Percentiles rank a stretch among this genome's conserved stretches.
Evolutionary conservation across 257 asterid species (phyloP).

Genomic region (Oldenlandia corymbosa): DNA sequence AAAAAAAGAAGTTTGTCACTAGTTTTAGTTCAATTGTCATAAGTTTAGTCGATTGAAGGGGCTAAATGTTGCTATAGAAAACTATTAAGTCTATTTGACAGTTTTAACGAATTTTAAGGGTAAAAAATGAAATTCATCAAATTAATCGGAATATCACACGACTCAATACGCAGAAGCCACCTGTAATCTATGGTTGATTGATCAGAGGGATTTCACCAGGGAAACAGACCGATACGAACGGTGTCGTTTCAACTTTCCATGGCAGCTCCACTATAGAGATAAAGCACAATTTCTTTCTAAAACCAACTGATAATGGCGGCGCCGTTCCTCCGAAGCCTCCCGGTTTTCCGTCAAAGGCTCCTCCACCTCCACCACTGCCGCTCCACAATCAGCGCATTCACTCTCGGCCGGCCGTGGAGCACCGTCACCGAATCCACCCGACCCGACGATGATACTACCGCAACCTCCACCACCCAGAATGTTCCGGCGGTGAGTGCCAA

Average conservation of each 20-base stretch:
- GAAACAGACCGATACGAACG: not conserved
- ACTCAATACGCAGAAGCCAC: too few species aligned
- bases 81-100: too few species aligned
- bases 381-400: slow-evolving; percentile 16
- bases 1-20: too few species aligned
- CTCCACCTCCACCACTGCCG: slow-evolving; percentile 27
- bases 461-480: slow-evolving; percentile 13
- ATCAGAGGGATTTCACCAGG: too few species aligned
- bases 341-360: slow-evolving; percentile 51
- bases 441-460: slow-evolving; percentile 24
- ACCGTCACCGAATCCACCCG: slow-evolving; percentile 28
- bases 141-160: too few species aligned
- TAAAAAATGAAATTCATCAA: too few species aligned
- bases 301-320: slow-evolving; percentile 47
- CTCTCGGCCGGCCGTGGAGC: slow-evolving; percentile 36
- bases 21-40: too few species aligned
- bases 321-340: slow-evolving; percentile 45
- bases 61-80: too few species aligned
- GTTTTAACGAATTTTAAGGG: too few species aligned
- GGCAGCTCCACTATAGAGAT: not conserved
- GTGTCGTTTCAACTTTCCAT: not conserved
- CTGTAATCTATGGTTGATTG: too few species aligned
- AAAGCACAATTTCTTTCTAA: not conserved
- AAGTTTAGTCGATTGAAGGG: too few species aligned
- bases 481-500: slow-evolving; percentile 17